Evolutionary conservation across 2,329 filamentous ascomycete genomes (phyloP).

Genomic region (Aureobasidium sp.): DNA sequence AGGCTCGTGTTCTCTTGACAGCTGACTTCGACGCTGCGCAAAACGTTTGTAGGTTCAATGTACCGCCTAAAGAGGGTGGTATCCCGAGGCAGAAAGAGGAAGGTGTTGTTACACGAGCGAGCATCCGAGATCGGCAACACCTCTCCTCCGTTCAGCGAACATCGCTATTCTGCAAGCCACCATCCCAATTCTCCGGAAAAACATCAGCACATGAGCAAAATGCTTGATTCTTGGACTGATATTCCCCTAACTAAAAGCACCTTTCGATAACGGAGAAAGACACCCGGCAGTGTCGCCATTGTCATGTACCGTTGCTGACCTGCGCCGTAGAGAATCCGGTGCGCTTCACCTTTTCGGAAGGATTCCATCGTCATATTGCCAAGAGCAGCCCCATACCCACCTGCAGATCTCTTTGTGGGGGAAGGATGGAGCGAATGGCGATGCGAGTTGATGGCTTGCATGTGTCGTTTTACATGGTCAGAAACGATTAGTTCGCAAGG

Average conservation of each 20-base stretch:
- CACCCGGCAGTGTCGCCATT: neutral
- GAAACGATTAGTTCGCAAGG: neutral
- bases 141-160: neutral
- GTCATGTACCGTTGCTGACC: no score
- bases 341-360: neutral
- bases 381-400: slow-evolving; percentile 1
- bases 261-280: neutral
- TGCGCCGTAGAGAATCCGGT: neutral
- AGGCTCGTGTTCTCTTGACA: neutral
- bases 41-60: neutral
- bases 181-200: neutral
- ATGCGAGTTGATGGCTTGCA: neutral
- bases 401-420: slow-evolving; percentile 8
- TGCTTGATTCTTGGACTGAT: no score
- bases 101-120: slow-evolving; percentile 1
- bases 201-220: neutral
- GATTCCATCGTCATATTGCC: slow-evolving; percentile 7
- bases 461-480: slow-evolving; percentile 2
- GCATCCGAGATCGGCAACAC: slow-evolving; percentile 3
- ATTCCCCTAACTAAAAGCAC: neutral
- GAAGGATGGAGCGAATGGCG: neutral
- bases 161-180: neutral
- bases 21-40: neutral
- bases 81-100: slow-evolving; percentile 1
- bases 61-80: neutral